Base-by-base conservation (phyloP, 2,329 filamentous ascomycete genomes). In the Peltaster fructicola region DNA sequence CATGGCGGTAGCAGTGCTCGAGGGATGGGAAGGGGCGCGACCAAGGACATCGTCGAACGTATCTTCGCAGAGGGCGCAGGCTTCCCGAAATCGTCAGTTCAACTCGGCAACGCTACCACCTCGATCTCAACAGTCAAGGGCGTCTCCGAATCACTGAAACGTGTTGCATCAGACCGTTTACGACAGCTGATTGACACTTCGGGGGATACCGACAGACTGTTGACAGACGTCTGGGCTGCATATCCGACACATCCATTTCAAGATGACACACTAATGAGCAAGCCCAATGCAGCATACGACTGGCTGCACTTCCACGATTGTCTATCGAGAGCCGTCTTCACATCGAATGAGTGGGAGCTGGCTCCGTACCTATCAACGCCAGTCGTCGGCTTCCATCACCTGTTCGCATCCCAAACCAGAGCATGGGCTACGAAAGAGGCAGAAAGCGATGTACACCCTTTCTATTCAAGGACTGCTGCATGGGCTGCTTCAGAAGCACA, bases 241-340 rank as follows among this genome's bases (percentile, higher is more conserved):
- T 98, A 92, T 48, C 82, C 85, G 0, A 71, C 69, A 20, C 78
- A 82, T 39, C 73, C 82, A 11, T 98, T 77, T 52, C 90, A 93
- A 54, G 88, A 98, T 47, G 88, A 98, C 50, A 76, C 73, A 1
- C 75, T 80, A 38, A 69, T 98, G 15, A 78, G 73, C 16, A 98
- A 98, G 45, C 90, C 90, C 0, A 72, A 75, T 36, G 57, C 66
- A 1, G 80, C 80, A 1, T 91, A 92, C 49, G 85, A 93, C 43
- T 98, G 88, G 88, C 66, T 98, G 27, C 63, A 90, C 48, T 95
- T 98, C 51, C 79, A 93, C 50, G 88, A 95, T 41, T 59, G 61
- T 1, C 72, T 91, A 34, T 81, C 80, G 13, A 72, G 73, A 1
- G 70, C 73, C 18, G 64, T 95, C 2, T 90, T 73, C 45, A 58